Evolutionary conservation across 176 grass and related monocot species (phyloP), one percentile per base, ranked within the genome.

Genomic region (Aegilops umbellulata): DNA sequence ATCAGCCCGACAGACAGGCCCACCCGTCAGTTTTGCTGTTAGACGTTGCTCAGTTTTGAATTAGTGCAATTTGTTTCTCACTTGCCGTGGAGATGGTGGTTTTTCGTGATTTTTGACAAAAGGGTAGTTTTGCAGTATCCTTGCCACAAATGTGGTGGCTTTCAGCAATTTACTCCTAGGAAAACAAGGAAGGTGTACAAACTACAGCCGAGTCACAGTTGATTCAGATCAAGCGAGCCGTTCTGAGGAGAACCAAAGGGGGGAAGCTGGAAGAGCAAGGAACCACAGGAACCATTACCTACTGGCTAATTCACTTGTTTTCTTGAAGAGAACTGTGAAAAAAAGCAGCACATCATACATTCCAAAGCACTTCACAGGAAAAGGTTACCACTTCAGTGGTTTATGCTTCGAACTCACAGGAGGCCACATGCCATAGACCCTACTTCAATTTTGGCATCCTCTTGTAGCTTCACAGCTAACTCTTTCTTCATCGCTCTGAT

Each of bases 361-460:
- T 74, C 46, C 79, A 87, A 80, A 80, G 74, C 66, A 90, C 74
- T 79, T 66, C 86, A 78, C 27, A 84, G 35, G 38, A 75, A 87
- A 81, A 69, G 60, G 10, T 90, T 60, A 65, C 74, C 66, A 57
- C 74, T 46, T 63, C 66, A 65, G 41, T 20, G 34, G 64, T 72
- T 73, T 62, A 53, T 76, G 76, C 78, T 82, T 76, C 34, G 57
- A 60, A 60, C 64, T 77, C 26, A 86, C 53, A 78, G 57, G 31
- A 78, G 53, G 57, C 69, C 86, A 82, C 90, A 88, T 74, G 72
- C 24, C 55, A 60, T 74, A 66, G 65, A 89, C 42, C 73, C 32
- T 89, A 86, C 53, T 15, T 67, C 75, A 53, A 79, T 36, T 36
- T 87, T 86, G 80, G 65, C 49, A 39, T 9, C 47, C 76, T 85